Evolutionary conservation across 257 asterid genomes (phyloP), one percentile per base, ranked within the genome.

Genomic region (Sherardia arvensis): DNA sequence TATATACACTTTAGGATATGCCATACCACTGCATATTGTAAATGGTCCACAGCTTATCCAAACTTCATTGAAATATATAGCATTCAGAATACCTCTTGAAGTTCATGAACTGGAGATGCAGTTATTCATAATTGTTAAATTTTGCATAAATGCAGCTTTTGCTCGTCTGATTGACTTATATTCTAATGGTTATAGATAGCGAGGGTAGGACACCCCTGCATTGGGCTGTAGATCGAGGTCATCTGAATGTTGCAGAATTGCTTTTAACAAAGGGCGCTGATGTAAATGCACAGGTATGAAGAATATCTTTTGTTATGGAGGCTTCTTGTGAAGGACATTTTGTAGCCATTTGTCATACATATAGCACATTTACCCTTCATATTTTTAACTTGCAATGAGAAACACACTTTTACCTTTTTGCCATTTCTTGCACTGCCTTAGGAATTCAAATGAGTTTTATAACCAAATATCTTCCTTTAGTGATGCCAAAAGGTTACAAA

Each of bases 161-260:
- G 30, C 48, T 64, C 36, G 30, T 61, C 67, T 56, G 23, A 62
- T 59, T 28, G 56, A 65, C 49, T 72, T 77, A 68, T 65, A 70
- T 58, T 53, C 54, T 65, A 62, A 65, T 68, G 59, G 56, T 62
- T 79, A 78, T 90, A 93, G 99, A 93, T 73, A 93, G 97, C 26
- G 97, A 93, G 71, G 99, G 97, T 11, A 91, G 97, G 40, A 83
- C 97, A 38, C 96, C 99, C 53, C 75, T 93, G 76, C 99, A 93
- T 75, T 93, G 99, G 99, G 99, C 99, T 71, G 96, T 93, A 26
- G 99, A 93, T 78, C 94, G 97, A 32, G 99, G 97, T 75, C 99
- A 93, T 79, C 43, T 81, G 74, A 77, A 80, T 53, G 64, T 79
- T 62, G 61, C 88, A 15, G 73, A 73, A 58, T 69, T 90, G 80